Evolutionary conservation across 2,329 filamentous ascomycete species (phyloP), one percentile per base, ranked within the genome.

Genomic region (Apiospora saccharicola): DNA sequence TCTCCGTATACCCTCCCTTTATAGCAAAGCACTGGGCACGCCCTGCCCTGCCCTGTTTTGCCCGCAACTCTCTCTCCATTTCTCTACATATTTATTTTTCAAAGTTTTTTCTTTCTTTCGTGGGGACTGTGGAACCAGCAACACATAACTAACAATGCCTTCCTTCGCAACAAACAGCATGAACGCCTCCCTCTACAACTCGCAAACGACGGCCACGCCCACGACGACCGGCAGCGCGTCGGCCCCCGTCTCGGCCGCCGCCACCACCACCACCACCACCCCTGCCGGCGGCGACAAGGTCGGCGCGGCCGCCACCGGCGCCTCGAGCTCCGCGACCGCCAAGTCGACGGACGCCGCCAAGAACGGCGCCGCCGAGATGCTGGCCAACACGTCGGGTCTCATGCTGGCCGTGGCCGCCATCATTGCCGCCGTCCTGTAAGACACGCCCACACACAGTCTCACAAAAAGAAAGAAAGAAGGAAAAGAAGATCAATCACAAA

Each of bases 171-270:
- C 14, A 46, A 71, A 26, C 37, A 81, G 78, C 73, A 74, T 75
- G 71, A 78, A 78, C 74, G 78, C 79, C 67, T 78, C 75, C 71
- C 72, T 79, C 67, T 80, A 78, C 75, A 71, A 74, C 26, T 78
- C 76, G 19, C 75, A 73, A 41, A 77, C 75, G 41, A 77, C 75
- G 41, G 69, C 67, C 61, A 71, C 34, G 67, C 19, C 67, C 68
- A 16, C 41, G 71, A 72, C 34, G 43, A 71, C 57, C 72, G 69
- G 70, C 73, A 49, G 73, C 44, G 34, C 57, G 19, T 51, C 71
- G 4, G 69, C 72, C 57, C 68, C 51, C 37, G 14, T 67, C 13
- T 30, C 74, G 69, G 7, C 14, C 13, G 68, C 74, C 57, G 34
- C 53, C 49, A 69, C 71, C 24, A 44, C 71, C 13, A 69, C 71